Conservation (phyloP, 768 basidiomycete species). For the Mycena belliarum region DNA sequence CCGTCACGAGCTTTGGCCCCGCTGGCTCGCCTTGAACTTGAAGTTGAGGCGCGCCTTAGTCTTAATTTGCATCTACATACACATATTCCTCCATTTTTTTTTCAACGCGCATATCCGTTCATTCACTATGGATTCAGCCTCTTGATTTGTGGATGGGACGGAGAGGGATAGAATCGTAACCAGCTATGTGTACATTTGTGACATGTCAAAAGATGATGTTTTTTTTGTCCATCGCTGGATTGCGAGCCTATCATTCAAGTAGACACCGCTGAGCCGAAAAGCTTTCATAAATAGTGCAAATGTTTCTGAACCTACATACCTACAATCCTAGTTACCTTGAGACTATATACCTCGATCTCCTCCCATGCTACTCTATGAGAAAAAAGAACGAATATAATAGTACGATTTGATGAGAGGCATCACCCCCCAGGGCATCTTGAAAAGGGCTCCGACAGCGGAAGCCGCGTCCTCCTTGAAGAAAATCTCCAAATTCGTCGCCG, state of each 20-base stretch:
- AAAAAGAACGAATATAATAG: background rate
- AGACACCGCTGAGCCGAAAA: too few species aligned
- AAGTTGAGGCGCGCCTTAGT: background rate
- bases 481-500: conserved; percentile 10
- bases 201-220: too few species aligned
- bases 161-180: conserved; percentile 14
- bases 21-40: conserved; percentile 16
- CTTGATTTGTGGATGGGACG: conserved; percentile 6
- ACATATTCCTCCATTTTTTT: background rate
- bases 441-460: background rate
- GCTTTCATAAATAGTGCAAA: too few species aligned
- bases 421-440: background rate
- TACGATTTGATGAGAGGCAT: background rate
- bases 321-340: too few species aligned
- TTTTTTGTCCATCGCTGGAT: too few species aligned
- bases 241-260: too few species aligned
- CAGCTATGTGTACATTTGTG: conserved; percentile 5
- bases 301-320: too few species aligned
- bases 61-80: background rate
- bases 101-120: background rate
- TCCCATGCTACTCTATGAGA: background rate
- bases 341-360: too few species aligned
- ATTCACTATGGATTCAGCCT: conserved; percentile 4
- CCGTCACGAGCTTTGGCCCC: conserved; percentile 50
- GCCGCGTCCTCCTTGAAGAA: conserved; percentile 13